These are phyloP conservation scores for Globisporangium splendens DNA, from an alignment of 352 stramenopile species.

Conservation along the genomic window DNA sequence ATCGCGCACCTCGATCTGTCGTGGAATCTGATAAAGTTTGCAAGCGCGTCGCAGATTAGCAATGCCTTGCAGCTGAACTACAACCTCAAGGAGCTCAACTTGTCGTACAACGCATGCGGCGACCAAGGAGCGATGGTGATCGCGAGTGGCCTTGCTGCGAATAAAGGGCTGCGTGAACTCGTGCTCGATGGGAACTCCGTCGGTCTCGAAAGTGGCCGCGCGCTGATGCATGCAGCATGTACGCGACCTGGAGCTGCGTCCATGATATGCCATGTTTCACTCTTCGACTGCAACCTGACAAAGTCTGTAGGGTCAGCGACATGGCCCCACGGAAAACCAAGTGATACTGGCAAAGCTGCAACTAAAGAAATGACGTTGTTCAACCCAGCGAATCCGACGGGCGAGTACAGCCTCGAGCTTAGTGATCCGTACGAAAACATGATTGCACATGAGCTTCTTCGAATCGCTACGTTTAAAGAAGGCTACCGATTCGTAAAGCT, in stretches of 20 bases:
- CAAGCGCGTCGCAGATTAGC: constrained; percentile 36
- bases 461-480: constrained; percentile 46
- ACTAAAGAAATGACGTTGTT: constrained; percentile 43
- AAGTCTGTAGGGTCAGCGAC: not conserved
- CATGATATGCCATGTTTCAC: constrained; percentile 39
- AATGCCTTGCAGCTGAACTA: constrained; percentile 57
- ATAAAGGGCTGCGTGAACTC: constrained; percentile 42
- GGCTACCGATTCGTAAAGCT: constrained; percentile 52
- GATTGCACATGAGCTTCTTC: constrained; percentile 66
- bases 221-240: constrained; percentile 60
- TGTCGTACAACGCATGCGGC: constrained; percentile 65
- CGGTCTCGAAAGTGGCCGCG: constrained; percentile 47
- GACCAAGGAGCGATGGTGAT: constrained; percentile 54
- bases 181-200: constrained; percentile 59
- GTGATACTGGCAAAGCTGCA: not conserved
- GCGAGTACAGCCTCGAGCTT: constrained; percentile 58
- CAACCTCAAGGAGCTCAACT: constrained; percentile 51
- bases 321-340: constrained; percentile 9
- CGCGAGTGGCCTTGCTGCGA: constrained; percentile 47
- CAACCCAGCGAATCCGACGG: constrained; percentile 49
- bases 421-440: constrained; percentile 72
- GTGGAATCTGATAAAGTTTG: constrained; percentile 76
- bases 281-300: constrained; percentile 51
- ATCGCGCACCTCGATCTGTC: constrained; percentile 75
- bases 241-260: constrained; percentile 15